A percentile compares a stretch with the other conserved stretches of the same genome.
These are phyloP conservation scores for Monilinia polystroma DNA, from an alignment of 2,329 filamentous ascomycete genomes.

Conservation along the genomic window DNA sequence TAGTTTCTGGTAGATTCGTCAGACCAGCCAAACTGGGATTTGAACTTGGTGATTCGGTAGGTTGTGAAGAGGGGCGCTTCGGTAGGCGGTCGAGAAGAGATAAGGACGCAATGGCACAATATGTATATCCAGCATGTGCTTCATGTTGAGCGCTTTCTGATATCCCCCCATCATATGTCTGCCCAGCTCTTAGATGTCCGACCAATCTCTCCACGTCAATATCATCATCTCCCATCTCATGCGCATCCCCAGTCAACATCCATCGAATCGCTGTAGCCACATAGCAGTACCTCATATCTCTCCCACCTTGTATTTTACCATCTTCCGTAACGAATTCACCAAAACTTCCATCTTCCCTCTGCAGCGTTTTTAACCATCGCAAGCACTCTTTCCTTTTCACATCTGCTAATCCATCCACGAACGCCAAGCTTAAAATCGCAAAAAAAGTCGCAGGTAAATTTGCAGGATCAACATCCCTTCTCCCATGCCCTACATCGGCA, in stretches of 20 bases:
- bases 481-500: slow-evolving; percentile 41
- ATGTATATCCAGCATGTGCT: slow-evolving; percentile 73
- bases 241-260: slow-evolving; percentile 68
- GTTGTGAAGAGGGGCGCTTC: slow-evolving; percentile 25
- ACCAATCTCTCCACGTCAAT: slow-evolving; percentile 72
- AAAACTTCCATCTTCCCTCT: slow-evolving; percentile 85
- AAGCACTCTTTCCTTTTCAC: slow-evolving; percentile 69
- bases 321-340: slow-evolving; percentile 69
- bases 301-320: slow-evolving; percentile 68
- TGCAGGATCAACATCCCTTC: slow-evolving; percentile 68
- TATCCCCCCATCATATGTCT: slow-evolving; percentile 44
- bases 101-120: slow-evolving; percentile 79
- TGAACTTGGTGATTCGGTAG: slow-evolving; percentile 24
- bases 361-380: slow-evolving; percentile 71
- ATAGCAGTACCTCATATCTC: slow-evolving; percentile 86
- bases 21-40: slow-evolving; percentile 39
- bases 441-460: slow-evolving; percentile 90
- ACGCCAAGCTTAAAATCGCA: slow-evolving; percentile 71
- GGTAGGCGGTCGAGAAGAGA: slow-evolving; percentile 56
- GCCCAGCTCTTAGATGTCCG: slow-evolving; percentile 65
- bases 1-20: slow-evolving; percentile 40
- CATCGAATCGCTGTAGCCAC: slow-evolving; percentile 79
- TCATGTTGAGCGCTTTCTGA: slow-evolving; percentile 40
- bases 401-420: slow-evolving; percentile 57
- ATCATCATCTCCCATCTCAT: slow-evolving; percentile 57